These are phyloP conservation scores for Pseudohalonectria lignicola DNA, from an alignment of 2,329 filamentous ascomycete species.

Conservation along the genomic window DNA sequence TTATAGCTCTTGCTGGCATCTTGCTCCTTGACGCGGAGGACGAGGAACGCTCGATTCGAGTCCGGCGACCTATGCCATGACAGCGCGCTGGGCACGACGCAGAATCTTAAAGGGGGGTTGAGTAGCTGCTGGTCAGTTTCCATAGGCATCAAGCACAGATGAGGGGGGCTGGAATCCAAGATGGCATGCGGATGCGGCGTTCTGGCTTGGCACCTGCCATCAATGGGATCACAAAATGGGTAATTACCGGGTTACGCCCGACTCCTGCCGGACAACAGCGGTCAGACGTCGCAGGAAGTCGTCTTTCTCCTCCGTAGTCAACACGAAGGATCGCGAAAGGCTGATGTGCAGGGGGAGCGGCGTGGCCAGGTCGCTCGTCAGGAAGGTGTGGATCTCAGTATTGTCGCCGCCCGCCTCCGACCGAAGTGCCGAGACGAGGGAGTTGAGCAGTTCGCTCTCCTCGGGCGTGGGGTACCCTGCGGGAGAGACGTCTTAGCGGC, in stretches of 20 bases:
- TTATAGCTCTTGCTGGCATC: no score
- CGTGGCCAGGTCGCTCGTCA: slow-evolving; percentile 67
- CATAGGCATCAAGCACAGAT: no score
- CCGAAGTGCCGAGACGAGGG: slow-evolving; percentile 27
- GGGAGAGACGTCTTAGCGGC: no score
- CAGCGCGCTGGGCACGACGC: slow-evolving; percentile 25
- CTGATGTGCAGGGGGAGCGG: slow-evolving; percentile 82
- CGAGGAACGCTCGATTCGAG: slow-evolving; percentile 72
- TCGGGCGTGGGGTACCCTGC: slow-evolving; percentile 41
- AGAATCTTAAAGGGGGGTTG: slow-evolving; percentile 15
- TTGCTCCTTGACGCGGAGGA: slow-evolving; percentile 52
- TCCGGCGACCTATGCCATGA: slow-evolving; percentile 41
- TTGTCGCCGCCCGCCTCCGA: slow-evolving; percentile 5
- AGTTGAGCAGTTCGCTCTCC: slow-evolving; percentile 35
- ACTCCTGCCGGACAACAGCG: slow-evolving; percentile 19
- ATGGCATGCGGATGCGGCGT: no score
- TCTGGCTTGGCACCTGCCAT: no score
- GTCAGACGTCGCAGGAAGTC: slow-evolving; percentile 50
- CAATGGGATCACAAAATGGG: no score
- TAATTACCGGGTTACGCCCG: neutral
- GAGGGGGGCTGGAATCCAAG: no score
- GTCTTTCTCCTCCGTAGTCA: slow-evolving; percentile 63
- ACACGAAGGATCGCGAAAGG: slow-evolving; percentile 69
- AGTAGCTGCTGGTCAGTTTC: no score
- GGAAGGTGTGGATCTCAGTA: slow-evolving; percentile 47